Evolutionary conservation across 1,284 basidiomycete species (phyloP).

Genomic region (Amylostereum chailletii): DNA sequence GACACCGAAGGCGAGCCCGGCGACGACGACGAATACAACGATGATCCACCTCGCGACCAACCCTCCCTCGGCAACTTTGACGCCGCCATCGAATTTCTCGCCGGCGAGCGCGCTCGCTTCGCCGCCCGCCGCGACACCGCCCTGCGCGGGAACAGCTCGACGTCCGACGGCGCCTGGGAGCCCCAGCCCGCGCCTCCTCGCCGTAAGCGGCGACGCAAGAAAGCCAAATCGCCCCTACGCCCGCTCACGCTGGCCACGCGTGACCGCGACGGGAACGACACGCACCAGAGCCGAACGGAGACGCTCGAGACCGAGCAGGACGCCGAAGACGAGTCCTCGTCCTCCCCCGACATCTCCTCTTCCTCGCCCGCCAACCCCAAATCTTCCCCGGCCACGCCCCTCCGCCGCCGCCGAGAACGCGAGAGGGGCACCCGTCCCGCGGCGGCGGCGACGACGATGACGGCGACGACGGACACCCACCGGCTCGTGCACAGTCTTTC

Average conservation of each 20-base stretch:
- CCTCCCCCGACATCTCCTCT: slow-evolving; percentile 23
- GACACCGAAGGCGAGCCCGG: slow-evolving; percentile 18
- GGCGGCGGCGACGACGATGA: slow-evolving; percentile 10
- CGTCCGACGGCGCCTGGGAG: slow-evolving; percentile 27
- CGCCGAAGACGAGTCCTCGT: slow-evolving; percentile 21
- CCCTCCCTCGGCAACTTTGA: slow-evolving; percentile 59
- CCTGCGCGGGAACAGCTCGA: slow-evolving; percentile 24
- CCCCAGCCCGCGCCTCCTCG: slow-evolving; percentile 28
- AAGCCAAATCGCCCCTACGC: slow-evolving; percentile 18
- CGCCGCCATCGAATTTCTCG: slow-evolving; percentile 56
- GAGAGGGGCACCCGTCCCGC: too few species aligned
- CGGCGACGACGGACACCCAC: neutral
- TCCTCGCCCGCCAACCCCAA: slow-evolving; percentile 6
- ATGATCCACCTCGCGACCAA: slow-evolving; percentile 15
- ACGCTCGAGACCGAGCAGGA: slow-evolving; percentile 18
- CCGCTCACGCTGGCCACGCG: slow-evolving; percentile 15
- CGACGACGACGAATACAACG: slow-evolving; percentile 18
- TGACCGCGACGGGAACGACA: slow-evolving; percentile 18
- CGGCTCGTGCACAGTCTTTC: slow-evolving; percentile 34
- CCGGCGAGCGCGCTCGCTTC: slow-evolving; percentile 50
- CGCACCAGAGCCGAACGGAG: slow-evolving; percentile 10
- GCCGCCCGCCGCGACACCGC: slow-evolving; percentile 34
- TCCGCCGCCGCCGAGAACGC: slow-evolving; percentile 10
- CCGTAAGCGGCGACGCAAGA: slow-evolving; percentile 44
- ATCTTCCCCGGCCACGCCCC: slow-evolving; percentile 30